Percentiles rank a stretch among this genome's conserved stretches.
Evolutionary conservation across 2,329 filamentous ascomycete genomes (phyloP).

Genomic region (Neofusicoccum parvum): DNA sequence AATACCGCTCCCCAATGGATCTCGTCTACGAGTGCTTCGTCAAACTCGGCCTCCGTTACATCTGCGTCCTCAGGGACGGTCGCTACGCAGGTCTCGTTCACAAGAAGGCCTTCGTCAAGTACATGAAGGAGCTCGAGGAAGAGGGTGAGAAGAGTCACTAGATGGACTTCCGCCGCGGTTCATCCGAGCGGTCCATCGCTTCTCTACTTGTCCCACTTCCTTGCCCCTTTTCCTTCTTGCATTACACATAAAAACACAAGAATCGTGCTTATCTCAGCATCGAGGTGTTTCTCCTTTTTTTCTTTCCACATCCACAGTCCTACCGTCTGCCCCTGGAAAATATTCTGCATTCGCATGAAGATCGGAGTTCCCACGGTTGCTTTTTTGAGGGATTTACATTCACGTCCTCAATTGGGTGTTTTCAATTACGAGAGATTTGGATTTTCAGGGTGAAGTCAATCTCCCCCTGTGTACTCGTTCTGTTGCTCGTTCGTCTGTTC

Average conservation of each 20-base stretch:
- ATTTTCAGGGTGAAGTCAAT: background rate
- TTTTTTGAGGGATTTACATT: background rate
- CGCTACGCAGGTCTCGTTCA: constrained; percentile 88
- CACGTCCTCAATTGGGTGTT: no score
- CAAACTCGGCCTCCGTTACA: constrained; percentile 88
- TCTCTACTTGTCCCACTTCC: no score
- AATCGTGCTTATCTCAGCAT: background rate
- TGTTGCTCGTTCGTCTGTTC: background rate
- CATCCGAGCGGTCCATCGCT: no score
- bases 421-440: background rate
- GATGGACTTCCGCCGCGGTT: background rate
- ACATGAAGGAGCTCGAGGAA: constrained; percentile 80
- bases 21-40: constrained; percentile 95
- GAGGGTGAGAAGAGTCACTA: constrained; percentile 22
- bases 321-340: no score
- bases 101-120: constrained; percentile 96
- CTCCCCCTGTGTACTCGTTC: background rate
- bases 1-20: constrained; percentile 89
- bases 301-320: background rate
- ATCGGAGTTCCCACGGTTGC: background rate
- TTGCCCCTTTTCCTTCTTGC: no score
- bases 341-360: background rate
- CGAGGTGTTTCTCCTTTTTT: background rate
- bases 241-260: background rate
- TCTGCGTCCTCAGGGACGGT: constrained; percentile 85